A percentile compares a stretch with the other conserved stretches of the same genome.
Conservation (phyloP, 2,329 filamentous ascomycete genomes). For the Hypoxylon sp. region DNA sequence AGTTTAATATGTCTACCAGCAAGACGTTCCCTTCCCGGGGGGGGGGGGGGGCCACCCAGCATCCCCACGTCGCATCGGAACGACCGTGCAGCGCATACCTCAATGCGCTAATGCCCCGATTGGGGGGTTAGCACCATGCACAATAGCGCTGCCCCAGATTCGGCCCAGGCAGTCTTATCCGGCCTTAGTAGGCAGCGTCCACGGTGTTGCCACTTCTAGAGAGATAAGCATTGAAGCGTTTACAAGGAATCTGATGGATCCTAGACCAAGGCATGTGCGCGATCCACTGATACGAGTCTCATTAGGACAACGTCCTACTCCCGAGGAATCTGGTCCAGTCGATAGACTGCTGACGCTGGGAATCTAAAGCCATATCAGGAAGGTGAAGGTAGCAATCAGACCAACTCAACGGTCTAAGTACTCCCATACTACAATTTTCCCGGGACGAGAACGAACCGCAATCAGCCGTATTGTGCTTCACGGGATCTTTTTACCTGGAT, state of each 20-base stretch:
- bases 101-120: constrained; percentile 11
- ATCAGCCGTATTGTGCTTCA: constrained; percentile 11
- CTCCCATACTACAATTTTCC: constrained; percentile 13
- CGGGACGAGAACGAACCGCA: constrained; percentile 16
- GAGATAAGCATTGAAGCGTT: constrained; percentile 40
- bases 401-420: constrained; percentile 17
- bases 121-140: constrained; percentile 15
- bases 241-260: constrained; percentile 19
- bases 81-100: constrained; percentile 31
- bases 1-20: constrained; percentile 31
- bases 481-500: constrained; percentile 7
- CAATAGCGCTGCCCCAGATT: constrained; percentile 23
- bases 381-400: constrained; percentile 36
- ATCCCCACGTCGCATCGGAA: constrained; percentile 33
- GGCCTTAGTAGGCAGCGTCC: constrained; percentile 8
- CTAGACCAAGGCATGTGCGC: constrained; percentile 19
- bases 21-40: constrained; percentile 9
- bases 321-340: constrained; percentile 26
- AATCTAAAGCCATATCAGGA: constrained; percentile 35
- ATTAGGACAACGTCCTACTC: constrained; percentile 12
- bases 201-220: constrained; percentile 26
- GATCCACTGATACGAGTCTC: constrained; percentile 31
- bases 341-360: constrained; percentile 15
- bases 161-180: constrained; percentile 15
- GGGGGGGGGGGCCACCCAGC: constrained; percentile 9